A percentile compares a stretch with the other conserved stretches of the same genome.
phyloP scores from a whole-genome alignment of 225 moss, liverwort and hornwort species.

The Sphagnum tenellum region DNA sequence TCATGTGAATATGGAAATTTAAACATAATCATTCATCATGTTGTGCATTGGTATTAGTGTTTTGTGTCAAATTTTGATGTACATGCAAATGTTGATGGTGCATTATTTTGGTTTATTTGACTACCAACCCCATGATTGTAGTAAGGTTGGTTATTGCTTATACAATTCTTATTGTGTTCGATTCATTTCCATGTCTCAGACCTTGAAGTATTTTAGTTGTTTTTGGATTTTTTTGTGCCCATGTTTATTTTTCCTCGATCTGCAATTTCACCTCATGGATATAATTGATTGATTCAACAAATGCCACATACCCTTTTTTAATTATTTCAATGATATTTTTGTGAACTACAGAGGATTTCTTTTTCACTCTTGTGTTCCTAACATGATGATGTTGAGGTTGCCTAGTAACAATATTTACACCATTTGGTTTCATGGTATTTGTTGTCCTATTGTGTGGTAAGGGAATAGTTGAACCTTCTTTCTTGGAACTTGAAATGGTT shows the following conservation, averaged over 20 bases:
- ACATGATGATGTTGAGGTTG: too few relatives aligned
- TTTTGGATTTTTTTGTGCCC: slow-evolving; percentile 11
- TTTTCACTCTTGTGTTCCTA: slow-evolving; percentile 5
- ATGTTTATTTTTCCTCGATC: slow-evolving; percentile 4
- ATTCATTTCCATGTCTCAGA: slow-evolving; percentile 4
- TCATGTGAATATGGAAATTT: too few relatives aligned
- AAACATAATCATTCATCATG: too few relatives aligned
- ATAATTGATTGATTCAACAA: slow-evolving; percentile 11
- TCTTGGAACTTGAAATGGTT: too few relatives aligned
- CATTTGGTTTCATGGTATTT: too few relatives aligned
- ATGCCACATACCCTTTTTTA: slow-evolving; percentile 4
- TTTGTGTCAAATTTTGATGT: too few relatives aligned
- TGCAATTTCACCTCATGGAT: slow-evolving; percentile 8
- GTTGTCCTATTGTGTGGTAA: too few relatives aligned
- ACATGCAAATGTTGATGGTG: too few relatives aligned
- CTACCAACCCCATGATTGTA: slow-evolving; percentile 1
- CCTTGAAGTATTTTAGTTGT: slow-evolving; percentile 12
- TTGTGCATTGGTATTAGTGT: too few relatives aligned
- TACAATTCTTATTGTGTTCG: slow-evolving; percentile 11
- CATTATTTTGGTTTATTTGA: too few relatives aligned
- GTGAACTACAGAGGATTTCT: slow-evolving; percentile 3
- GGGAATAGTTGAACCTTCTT: too few relatives aligned
- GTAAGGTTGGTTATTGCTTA: slow-evolving; percentile 14
- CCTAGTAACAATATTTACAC: too few relatives aligned
- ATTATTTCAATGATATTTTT: slow-evolving; percentile 5